phyloP scores from a whole-genome alignment of 768 basidiomycete species.

The Phanerochaete sordida region DNA sequence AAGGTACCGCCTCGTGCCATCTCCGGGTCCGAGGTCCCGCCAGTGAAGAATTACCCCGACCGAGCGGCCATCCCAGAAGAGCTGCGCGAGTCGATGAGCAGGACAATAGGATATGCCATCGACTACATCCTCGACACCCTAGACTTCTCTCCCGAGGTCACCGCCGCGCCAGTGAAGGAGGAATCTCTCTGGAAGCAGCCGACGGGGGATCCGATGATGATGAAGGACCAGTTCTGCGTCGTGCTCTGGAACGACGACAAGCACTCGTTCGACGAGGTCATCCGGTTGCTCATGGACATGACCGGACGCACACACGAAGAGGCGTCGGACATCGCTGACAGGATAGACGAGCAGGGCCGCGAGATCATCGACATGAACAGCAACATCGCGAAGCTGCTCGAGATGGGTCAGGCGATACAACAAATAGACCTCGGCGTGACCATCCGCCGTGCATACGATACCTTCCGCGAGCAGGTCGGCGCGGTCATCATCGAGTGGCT shows the following conservation, averaged over 20 bases:
- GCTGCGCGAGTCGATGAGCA: conserved; percentile 68
- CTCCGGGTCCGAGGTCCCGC: conserved; percentile 48
- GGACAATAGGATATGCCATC: conserved; percentile 71
- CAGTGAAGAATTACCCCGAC: conserved; percentile 57
- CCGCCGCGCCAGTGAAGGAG: conserved; percentile 60
- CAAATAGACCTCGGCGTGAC: conserved; percentile 93
- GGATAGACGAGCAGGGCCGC: conserved; percentile 77
- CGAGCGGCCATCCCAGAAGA: conserved; percentile 58
- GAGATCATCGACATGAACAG: conserved; percentile 79
- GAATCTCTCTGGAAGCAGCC: conserved; percentile 70
- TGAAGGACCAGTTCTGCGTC: conserved; percentile 76
- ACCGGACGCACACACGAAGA: conserved; percentile 51
- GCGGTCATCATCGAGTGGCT: conserved; percentile 86
- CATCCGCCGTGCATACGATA: conserved; percentile 81
- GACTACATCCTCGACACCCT: conserved; percentile 84
- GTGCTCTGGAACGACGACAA: conserved; percentile 98
- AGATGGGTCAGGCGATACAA: conserved; percentile 72
- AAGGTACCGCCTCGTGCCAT: conserved; percentile 39
- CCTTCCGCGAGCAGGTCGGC: conserved; percentile 83
- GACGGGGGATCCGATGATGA: conserved; percentile 67
- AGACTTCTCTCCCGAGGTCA: conserved; percentile 79
- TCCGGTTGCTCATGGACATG: conserved; percentile 62
- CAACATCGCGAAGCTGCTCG: conserved; percentile 52
- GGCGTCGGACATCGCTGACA: conserved; percentile 50
- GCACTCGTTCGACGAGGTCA: conserved; percentile 88